Percentiles rank a stretch among this genome's conserved stretches.
These are phyloP conservation scores for Penstemon newberryi DNA, from an alignment of 257 asterid genomes.

Conservation along the genomic window DNA sequence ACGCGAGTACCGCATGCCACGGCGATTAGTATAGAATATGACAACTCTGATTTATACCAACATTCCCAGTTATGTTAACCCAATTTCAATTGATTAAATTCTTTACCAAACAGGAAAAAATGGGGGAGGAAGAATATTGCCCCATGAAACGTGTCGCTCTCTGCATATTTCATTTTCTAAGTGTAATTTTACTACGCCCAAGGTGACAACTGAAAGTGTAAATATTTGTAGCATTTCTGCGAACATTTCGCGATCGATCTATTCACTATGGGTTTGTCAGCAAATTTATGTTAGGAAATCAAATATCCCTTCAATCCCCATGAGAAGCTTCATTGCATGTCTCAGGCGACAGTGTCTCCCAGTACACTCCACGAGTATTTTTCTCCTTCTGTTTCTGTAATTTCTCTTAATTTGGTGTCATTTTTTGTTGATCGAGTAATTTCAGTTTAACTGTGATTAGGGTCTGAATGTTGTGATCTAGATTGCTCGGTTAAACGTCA, in stretches of 20 bases:
- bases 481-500: background rate
- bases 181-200: no score
- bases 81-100: no score
- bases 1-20: no score
- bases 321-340: conserved; percentile 41
- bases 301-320: conserved; percentile 25
- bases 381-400: background rate
- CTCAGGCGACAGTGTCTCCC: conserved; percentile 42
- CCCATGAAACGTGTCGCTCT: conserved; percentile 14
- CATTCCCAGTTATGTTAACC: no score
- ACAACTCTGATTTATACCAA: no score
- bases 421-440: background rate
- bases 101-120: no score
- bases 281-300: conserved; percentile 6
- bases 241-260: conserved; percentile 32
- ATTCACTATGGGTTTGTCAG: conserved; percentile 14
- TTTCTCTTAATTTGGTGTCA: background rate
- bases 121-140: no score
- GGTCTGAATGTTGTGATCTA: conserved; percentile 22
- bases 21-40: no score
- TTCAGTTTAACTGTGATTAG: conserved; percentile 1
- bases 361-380: conserved; percentile 45
- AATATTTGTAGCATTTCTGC: background rate
- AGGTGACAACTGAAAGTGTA: no score
- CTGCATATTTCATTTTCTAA: no score